Evolutionary conservation across 2,329 filamentous ascomycete genomes (phyloP).

Genomic region (Niveomyces coronatus): DNA sequence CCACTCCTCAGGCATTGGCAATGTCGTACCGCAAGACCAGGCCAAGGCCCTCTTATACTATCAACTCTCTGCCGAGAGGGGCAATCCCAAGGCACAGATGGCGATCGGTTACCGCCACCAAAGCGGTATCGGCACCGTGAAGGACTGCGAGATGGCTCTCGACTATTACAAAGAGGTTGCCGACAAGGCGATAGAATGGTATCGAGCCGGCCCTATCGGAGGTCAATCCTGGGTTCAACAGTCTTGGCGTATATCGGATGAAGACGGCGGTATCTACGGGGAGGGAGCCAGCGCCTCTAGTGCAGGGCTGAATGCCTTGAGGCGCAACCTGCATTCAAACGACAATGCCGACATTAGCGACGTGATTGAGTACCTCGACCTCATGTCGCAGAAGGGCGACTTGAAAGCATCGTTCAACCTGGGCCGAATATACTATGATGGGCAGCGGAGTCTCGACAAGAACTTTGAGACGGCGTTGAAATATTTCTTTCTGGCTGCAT

Average conservation of each 20-base stretch:
- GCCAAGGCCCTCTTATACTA: constrained; percentile 89
- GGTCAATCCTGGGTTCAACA: constrained; percentile 70
- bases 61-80: constrained; percentile 79
- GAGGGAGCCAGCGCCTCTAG: constrained; percentile 88
- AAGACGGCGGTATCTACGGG: constrained; percentile 85
- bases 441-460: constrained; percentile 61
- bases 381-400: constrained; percentile 84
- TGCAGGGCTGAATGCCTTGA: constrained; percentile 71
- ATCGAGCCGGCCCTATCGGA: constrained; percentile 81
- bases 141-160: constrained; percentile 75
- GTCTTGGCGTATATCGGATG: constrained; percentile 78
- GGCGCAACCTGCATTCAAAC: constrained; percentile 63
- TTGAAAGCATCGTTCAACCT: constrained; percentile 79
- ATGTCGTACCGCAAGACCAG: constrained; percentile 72
- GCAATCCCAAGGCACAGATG: constrained; percentile 84
- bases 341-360: constrained; percentile 83
- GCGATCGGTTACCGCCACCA: constrained; percentile 81
- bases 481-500: constrained; percentile 72
- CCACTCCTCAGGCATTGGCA: constrained; percentile 86
- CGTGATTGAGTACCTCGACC: constrained; percentile 85
- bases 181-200: constrained; percentile 83
- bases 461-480: constrained; percentile 65
- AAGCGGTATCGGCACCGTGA: constrained; percentile 72
- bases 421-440: constrained; percentile 81
- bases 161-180: constrained; percentile 89